These are phyloP conservation scores for Leucosporidium creatinivorum DNA, from an alignment of 768 basidiomycete genomes.

Conservation along the genomic window DNA sequence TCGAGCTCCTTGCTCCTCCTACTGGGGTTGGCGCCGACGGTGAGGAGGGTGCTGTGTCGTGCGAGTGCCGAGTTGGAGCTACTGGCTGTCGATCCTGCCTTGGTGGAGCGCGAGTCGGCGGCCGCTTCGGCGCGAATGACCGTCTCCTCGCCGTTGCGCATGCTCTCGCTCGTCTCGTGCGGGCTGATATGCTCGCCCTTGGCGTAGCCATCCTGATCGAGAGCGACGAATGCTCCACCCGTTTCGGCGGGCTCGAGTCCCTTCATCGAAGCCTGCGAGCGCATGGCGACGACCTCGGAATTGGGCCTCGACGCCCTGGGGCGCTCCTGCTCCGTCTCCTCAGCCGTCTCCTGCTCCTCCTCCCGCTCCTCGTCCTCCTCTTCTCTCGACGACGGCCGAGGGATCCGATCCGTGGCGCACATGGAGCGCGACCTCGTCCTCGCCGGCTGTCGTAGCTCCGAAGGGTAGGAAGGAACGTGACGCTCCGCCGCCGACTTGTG, in stretches of 20 bases:
- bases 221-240: conserved; percentile 49
- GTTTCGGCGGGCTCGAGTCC: conserved; percentile 50
- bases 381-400: conserved; percentile 18
- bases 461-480: too few relatives aligned
- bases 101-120: conserved; percentile 2
- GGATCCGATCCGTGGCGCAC: too few relatives aligned
- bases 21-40: conserved; percentile 31
- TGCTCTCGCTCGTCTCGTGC: conserved; percentile 8
- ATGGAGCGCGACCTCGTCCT: too few relatives aligned
- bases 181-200: conserved; percentile 1
- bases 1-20: conserved; percentile 34
- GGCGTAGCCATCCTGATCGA: conserved; percentile 39
- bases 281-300: conserved; percentile 24
- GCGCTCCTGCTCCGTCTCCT: conserved; percentile 4
- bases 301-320: conserved; percentile 10
- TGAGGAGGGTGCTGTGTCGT: conserved; percentile 32
- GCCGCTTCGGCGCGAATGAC: conserved; percentile 9
- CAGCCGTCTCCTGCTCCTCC: too few relatives aligned
- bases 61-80: neutral
- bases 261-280: conserved; percentile 44
- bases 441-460: too few relatives aligned
- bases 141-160: neutral
- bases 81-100: neutral
- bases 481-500: too few relatives aligned
- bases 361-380: neutral